A percentile compares a stretch with the other conserved stretches of the same genome.
Evolutionary conservation across 108 stramenopile species (phyloP).

Genomic region (Licmophora abbreviata): DNA sequence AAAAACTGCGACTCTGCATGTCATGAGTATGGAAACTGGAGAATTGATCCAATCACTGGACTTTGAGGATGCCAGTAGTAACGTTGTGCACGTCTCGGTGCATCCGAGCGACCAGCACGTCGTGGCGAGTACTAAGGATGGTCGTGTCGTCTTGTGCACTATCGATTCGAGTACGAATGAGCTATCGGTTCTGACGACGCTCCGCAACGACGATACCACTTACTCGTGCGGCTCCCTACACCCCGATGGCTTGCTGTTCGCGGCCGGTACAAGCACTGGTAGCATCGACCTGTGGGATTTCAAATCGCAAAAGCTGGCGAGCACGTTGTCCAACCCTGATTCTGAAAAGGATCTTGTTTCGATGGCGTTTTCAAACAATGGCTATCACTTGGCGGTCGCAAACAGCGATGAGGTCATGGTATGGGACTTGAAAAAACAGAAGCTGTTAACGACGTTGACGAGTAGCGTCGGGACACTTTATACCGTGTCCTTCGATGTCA

Average conservation of each 20-base stretch:
- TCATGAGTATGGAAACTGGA: neutral
- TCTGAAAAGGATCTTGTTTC: constrained; percentile 23
- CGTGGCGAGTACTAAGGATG: constrained; percentile 20
- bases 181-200: neutral
- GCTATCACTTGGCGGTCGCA: constrained; percentile 66
- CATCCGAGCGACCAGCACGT: constrained; percentile 50
- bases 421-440: constrained; percentile 87
- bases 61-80: neutral
- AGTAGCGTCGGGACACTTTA: constrained; percentile 15
- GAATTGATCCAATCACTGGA: neutral
- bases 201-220: neutral
- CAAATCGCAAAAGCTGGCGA: constrained; percentile 60
- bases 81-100: constrained; percentile 23
- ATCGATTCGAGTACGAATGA: constrained; percentile 15
- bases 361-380: constrained; percentile 83
- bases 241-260: constrained; percentile 89
- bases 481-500: constrained; percentile 48
- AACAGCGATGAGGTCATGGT: constrained; percentile 40
- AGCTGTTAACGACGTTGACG: constrained; percentile 33
- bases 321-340: constrained; percentile 22
- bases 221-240: constrained; percentile 67
- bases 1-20: constrained; percentile 1
- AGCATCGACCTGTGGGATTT: constrained; percentile 78
- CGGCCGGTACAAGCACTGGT: constrained; percentile 46
- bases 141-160: constrained; percentile 17